Conservation (phyloP, 2,329 filamentous ascomycete species). For the Colletotrichum magnum region DNA sequence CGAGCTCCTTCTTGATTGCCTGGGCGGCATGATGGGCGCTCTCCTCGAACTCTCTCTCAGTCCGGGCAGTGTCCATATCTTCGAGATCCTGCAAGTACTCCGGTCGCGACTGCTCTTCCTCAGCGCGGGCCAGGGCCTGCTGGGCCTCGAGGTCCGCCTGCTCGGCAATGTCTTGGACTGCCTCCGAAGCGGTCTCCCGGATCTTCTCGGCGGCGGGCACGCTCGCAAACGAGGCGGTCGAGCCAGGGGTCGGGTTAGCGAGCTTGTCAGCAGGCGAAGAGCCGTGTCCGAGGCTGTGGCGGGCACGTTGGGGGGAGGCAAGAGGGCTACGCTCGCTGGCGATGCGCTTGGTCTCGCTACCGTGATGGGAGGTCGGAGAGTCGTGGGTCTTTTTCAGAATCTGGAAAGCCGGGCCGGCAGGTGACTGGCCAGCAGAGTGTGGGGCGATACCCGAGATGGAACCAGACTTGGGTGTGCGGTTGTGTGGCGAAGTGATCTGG, state of each 20-base stretch:
- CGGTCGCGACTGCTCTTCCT: constrained; percentile 73
- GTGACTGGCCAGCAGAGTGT: constrained; percentile 46
- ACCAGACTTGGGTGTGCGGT: constrained; percentile 57
- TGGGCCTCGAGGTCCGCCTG: constrained; percentile 69
- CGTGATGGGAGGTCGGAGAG: constrained; percentile 53
- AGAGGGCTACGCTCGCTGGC: constrained; percentile 60
- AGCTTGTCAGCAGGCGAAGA: constrained; percentile 45
- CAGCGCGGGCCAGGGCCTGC: constrained; percentile 72
- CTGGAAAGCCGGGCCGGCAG: constrained; percentile 58
- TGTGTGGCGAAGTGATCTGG: constrained; percentile 57
- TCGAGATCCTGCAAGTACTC: constrained; percentile 66
- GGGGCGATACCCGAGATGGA: constrained; percentile 49
- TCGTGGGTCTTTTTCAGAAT: constrained; percentile 65
- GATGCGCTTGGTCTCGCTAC: constrained; percentile 57
- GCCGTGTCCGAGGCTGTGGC: constrained; percentile 52
- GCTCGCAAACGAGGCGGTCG: constrained; percentile 39
- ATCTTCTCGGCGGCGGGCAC: constrained; percentile 47
- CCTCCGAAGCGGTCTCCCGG: constrained; percentile 79
- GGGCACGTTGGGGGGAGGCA: constrained; percentile 61
- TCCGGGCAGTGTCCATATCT: constrained; percentile 64
- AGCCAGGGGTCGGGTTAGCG: constrained; percentile 41
- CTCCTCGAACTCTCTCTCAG: constrained; percentile 68
- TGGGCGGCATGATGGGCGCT: constrained; percentile 62
- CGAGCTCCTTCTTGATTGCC: constrained; percentile 67
- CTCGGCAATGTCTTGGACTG: constrained; percentile 75